phyloP scores from a whole-genome alignment of 2,329 filamentous ascomycete genomes.

The Neospermospora avenae region DNA sequence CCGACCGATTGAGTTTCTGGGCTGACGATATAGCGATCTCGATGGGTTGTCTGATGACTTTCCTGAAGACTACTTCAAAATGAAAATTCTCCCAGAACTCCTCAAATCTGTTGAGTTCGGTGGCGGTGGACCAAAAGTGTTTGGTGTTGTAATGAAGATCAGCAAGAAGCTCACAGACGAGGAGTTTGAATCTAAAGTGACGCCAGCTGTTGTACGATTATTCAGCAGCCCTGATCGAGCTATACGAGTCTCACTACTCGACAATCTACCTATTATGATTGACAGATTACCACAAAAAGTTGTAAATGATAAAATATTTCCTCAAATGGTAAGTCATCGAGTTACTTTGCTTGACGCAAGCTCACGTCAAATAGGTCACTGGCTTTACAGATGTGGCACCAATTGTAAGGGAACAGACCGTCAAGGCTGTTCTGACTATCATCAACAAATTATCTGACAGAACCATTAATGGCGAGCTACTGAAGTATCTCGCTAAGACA shows the following conservation, averaged over 20 bases:
- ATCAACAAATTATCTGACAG: slow-evolving; percentile 89
- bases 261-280: slow-evolving; percentile 87
- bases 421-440: slow-evolving; percentile 87
- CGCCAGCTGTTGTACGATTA: slow-evolving; percentile 79
- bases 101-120: slow-evolving; percentile 99
- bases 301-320: slow-evolving; percentile 96
- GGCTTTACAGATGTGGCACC: slow-evolving; percentile 92
- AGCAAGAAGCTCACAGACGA: slow-evolving; percentile 81
- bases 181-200: slow-evolving; percentile 82
- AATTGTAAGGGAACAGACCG: slow-evolving; percentile 88
- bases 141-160: slow-evolving; percentile 86
- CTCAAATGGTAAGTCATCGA: slow-evolving; percentile 67
- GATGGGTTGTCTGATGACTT: slow-evolving; percentile 89
- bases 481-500: slow-evolving; percentile 89
- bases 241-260: slow-evolving; percentile 84
- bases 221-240: slow-evolving; percentile 91
- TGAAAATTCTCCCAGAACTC: slow-evolving; percentile 91
- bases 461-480: slow-evolving; percentile 86
- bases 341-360: background rate
- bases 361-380: slow-evolving; percentile 58
- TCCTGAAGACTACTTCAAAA: slow-evolving; percentile 95
- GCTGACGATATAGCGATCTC: slow-evolving; percentile 55
- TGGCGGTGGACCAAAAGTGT: slow-evolving; percentile 88
- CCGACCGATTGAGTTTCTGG: background rate
- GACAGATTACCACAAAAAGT: slow-evolving; percentile 82